A percentile compares a stretch with the other conserved stretches of the same genome.
Conservation (phyloP, 2,329 filamentous ascomycete species). For the Neopestalotiopsis sp. region DNA sequence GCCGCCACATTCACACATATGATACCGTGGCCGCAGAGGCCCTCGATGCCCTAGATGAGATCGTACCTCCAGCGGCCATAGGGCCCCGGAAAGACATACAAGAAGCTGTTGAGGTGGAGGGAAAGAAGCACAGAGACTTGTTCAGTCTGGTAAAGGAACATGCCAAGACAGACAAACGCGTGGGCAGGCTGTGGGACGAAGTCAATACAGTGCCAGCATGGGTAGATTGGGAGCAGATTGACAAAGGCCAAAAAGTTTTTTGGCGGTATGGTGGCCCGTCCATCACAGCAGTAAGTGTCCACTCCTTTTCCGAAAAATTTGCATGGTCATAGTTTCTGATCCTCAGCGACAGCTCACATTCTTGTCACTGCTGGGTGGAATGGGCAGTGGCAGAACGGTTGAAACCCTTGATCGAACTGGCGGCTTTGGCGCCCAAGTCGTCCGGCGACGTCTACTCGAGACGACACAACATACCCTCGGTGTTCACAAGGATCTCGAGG, state of each 20-base stretch:
- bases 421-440: slow-evolving; percentile 73
- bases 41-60: slow-evolving; percentile 65
- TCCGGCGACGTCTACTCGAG: slow-evolving; percentile 67
- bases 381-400: slow-evolving; percentile 75
- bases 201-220: slow-evolving; percentile 72
- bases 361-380: slow-evolving; percentile 67
- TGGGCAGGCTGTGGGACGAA: slow-evolving; percentile 66
- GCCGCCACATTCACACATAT: slow-evolving; percentile 68
- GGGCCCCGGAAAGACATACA: slow-evolving; percentile 9
- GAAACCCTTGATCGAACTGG: slow-evolving; percentile 78
- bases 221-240: slow-evolving; percentile 81
- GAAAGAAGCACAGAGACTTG: slow-evolving; percentile 57
- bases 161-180: slow-evolving; percentile 58
- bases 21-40: slow-evolving; percentile 73
- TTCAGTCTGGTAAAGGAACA: slow-evolving; percentile 68
- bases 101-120: slow-evolving; percentile 30
- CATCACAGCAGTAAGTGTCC: slow-evolving; percentile 57
- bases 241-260: slow-evolving; percentile 76
- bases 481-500: slow-evolving; percentile 68
- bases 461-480: slow-evolving; percentile 79
- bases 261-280: slow-evolving; percentile 76
- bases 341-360: slow-evolving; percentile 54
- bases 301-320: slow-evolving; percentile 22
- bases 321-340: background rate
- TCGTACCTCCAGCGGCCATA: slow-evolving; percentile 52